phyloP scores from a whole-genome alignment of 495 filamentous ascomycete genomes.

The Penicillium steckii region DNA sequence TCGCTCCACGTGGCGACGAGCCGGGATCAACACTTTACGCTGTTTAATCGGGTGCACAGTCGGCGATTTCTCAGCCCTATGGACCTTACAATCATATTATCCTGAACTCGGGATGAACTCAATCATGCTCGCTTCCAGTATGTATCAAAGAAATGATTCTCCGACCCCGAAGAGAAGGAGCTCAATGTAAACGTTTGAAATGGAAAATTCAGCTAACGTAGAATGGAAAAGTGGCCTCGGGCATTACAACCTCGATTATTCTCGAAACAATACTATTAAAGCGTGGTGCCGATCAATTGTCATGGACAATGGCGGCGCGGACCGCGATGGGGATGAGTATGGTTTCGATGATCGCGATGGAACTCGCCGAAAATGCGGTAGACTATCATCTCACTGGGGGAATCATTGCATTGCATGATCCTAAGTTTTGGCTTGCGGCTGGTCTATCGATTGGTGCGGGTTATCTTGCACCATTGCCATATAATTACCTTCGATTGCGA shows the following conservation, averaged over 20 bases:
- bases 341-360: slow-evolving; percentile 50
- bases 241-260: slow-evolving; percentile 42
- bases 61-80: slow-evolving; percentile 44
- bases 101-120: slow-evolving; percentile 36
- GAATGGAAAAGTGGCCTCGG: slow-evolving; percentile 36
- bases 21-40: slow-evolving; percentile 44
- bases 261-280: slow-evolving; percentile 44
- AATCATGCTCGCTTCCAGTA: slow-evolving; percentile 43
- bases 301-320: slow-evolving; percentile 33
- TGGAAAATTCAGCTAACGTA: not conserved
- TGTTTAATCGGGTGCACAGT: slow-evolving; percentile 43
- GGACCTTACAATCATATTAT: slow-evolving; percentile 35
- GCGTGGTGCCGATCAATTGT: slow-evolving; percentile 37
- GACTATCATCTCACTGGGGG: slow-evolving; percentile 49
- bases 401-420: slow-evolving; percentile 28
- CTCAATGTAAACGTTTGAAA: not conserved
- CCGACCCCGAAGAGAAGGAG: not conserved
- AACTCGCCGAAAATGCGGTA: slow-evolving; percentile 42
- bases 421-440: slow-evolving; percentile 37
- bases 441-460: slow-evolving; percentile 38
- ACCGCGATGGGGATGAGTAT: slow-evolving; percentile 51
- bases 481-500: slow-evolving; percentile 43
- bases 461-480: slow-evolving; percentile 45
- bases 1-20: slow-evolving; percentile 33
- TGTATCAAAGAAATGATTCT: not conserved